phyloP scores from a whole-genome alignment of 2,329 filamentous ascomycete genomes.

The Aspergillus fischeri region DNA sequence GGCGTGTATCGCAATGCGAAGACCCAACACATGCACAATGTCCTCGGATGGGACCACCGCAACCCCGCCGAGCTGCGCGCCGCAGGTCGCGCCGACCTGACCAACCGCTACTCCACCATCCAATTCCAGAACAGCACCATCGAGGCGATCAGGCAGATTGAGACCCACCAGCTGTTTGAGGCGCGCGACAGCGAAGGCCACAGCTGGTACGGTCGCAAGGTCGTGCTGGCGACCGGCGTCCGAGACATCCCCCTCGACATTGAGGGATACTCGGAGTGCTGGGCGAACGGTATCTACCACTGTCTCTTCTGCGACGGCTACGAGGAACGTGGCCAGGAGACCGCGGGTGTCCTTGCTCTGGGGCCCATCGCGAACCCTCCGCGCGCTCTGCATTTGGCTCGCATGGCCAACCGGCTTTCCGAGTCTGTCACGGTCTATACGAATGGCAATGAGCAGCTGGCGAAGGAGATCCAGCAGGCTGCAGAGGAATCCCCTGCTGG shows the following conservation, averaged over 20 bases:
- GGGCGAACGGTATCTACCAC: constrained; percentile 53
- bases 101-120: constrained; percentile 33
- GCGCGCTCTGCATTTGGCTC: constrained; percentile 39
- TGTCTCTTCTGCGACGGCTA: constrained; percentile 60
- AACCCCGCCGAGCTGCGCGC: constrained; percentile 29
- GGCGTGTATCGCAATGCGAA: constrained; percentile 42
- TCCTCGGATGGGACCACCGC: constrained; percentile 37
- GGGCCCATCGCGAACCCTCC: constrained; percentile 38
- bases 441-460: constrained; percentile 39
- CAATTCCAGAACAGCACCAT: constrained; percentile 18
- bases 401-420: constrained; percentile 45
- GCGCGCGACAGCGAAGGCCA: constrained; percentile 41
- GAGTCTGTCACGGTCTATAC: constrained; percentile 50
- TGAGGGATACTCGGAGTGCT: constrained; percentile 53
- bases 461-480: constrained; percentile 1
- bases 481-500: background rate
- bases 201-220: constrained; percentile 47
- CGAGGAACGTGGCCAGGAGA: constrained; percentile 49
- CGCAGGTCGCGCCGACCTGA: constrained; percentile 31
- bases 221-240: constrained; percentile 55
- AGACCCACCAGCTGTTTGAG: constrained; percentile 29
- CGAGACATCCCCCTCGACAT: constrained; percentile 51
- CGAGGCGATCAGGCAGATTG: background rate
- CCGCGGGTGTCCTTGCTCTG: constrained; percentile 13
- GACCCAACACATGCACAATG: constrained; percentile 45